Evolutionary conservation across 192 early-diverging fungal species (phyloP).

Genomic region (Backusella tuberculispora): DNA sequence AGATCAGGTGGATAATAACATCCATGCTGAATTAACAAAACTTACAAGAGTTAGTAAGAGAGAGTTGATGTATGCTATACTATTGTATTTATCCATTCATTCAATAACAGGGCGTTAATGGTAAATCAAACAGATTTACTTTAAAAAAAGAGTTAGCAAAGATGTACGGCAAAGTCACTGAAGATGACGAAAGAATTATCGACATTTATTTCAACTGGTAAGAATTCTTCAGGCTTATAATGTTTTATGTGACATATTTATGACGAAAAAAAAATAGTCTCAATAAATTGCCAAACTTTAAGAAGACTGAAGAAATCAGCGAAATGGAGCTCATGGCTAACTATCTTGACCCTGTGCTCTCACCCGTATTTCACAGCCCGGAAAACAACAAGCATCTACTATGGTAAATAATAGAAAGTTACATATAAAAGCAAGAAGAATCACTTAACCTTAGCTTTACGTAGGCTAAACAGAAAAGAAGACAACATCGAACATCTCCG

Average conservation of each 20-base stretch:
- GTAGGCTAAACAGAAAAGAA: not conserved
- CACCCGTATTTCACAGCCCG: constrained; percentile 7
- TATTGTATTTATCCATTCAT: constrained; percentile 10
- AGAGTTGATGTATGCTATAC: constrained; percentile 12
- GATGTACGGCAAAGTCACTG: not conserved
- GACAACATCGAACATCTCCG: not conserved
- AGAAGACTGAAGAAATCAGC: constrained; percentile 8
- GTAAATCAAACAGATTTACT: not conserved
- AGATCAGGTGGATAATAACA: constrained; percentile 6
- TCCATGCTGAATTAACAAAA: constrained; percentile 15
- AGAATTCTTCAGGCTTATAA: constrained; percentile 7
- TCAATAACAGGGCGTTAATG: constrained; percentile 12
- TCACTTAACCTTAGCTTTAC: not conserved
- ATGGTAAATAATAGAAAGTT: not conserved
- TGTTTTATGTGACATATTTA: constrained; percentile 16
- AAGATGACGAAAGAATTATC: not conserved
- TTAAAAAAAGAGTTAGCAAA: not conserved
- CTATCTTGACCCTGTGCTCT: constrained; percentile 9
- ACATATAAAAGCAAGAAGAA: not conserved
- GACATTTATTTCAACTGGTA: constrained; percentile 17
- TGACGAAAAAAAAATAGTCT: constrained; percentile 16
- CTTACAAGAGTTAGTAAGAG: constrained; percentile 16
- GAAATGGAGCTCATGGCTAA: constrained; percentile 4
- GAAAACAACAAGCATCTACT: not conserved
- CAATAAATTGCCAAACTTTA: constrained; percentile 2